Conservation (phyloP, 352 stramenopile species). For the Ochromonadaceae sp. region DNA sequence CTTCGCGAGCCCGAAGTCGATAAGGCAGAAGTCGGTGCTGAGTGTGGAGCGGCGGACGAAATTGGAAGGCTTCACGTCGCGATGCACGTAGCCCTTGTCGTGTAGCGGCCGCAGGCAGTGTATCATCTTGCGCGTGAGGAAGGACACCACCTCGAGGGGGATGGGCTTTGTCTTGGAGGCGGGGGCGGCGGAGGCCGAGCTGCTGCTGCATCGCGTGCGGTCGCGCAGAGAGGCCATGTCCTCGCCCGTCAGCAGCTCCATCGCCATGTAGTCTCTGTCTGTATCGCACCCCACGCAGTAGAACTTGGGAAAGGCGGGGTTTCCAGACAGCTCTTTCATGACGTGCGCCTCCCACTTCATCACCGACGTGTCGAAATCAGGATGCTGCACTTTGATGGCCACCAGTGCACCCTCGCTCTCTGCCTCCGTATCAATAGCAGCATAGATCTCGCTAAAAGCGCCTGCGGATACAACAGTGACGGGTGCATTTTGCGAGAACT, state of each 20-base stretch:
- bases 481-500: no score
- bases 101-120: background rate
- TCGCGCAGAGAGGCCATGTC: slow-evolving; percentile 4
- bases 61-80: slow-evolving; percentile 14
- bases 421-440: background rate
- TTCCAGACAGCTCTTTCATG: background rate
- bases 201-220: background rate
- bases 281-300: background rate
- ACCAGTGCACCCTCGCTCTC: background rate
- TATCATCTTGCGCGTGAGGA: background rate
- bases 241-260: background rate
- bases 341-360: slow-evolving; percentile 2
- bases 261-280: slow-evolving; percentile 9
- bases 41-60: background rate
- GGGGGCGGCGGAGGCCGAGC: no score
- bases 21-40: slow-evolving; percentile 15
- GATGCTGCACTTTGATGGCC: slow-evolving; percentile 4
- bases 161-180: background rate
- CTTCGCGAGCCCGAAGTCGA: slow-evolving; percentile 12
- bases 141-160: background rate
- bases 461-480: no score
- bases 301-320: background rate
- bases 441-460: slow-evolving; percentile 10
- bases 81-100: background rate
- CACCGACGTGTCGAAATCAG: background rate